Base-by-base conservation (phyloP, 768 basidiomycete species). In the Cyathus striatus region DNA sequence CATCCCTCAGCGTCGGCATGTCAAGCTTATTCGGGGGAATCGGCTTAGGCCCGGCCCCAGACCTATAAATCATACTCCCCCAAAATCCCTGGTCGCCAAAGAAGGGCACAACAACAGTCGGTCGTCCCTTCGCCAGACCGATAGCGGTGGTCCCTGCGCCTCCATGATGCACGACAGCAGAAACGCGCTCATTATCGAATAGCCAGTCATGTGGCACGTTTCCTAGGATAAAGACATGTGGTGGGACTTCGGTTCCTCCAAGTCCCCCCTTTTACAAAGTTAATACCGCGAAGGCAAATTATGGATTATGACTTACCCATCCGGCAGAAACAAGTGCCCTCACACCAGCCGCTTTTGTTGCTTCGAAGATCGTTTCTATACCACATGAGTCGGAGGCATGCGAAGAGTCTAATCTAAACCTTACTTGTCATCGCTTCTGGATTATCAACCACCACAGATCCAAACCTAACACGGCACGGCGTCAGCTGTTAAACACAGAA, bases 151-250 rank as follows among this genome's bases (percentile, higher is more conserved):
- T 84, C 1, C 82, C 82, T 6, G 82, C 82, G 3, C 80, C 81
- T 2, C 81, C 82, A 53, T 76, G 81, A 55, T 82, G 80, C 6
- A 78, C 75, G 1, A 84, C 78, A 0, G 79, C 78, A 9, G 72
- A 56, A 1, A 82, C 80, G 13, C 76, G 66, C 0, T 61, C 65
- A 1, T 77, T 56, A 24, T 70, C 71, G 49, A 83, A 84, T 4
- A 84, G 65, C 82, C 82, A 84, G 54, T 84, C 82, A 54, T 83
- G 81, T 0, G 82, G 82, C 5, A 82, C 71, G 47, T 78, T 80
- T 52, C 72, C 79, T n/a, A 82, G 66, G 34, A 84, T 78, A 60
- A 79, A 79, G 16, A 82, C 62, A 42, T 77, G 66, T 0, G 68
- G 44, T 13, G 80, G 80, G n/a, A 79, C 66, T 30, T 64, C 50